phyloP scores from a whole-genome alignment of 75 land plant species.

The Picea glauca region DNA sequence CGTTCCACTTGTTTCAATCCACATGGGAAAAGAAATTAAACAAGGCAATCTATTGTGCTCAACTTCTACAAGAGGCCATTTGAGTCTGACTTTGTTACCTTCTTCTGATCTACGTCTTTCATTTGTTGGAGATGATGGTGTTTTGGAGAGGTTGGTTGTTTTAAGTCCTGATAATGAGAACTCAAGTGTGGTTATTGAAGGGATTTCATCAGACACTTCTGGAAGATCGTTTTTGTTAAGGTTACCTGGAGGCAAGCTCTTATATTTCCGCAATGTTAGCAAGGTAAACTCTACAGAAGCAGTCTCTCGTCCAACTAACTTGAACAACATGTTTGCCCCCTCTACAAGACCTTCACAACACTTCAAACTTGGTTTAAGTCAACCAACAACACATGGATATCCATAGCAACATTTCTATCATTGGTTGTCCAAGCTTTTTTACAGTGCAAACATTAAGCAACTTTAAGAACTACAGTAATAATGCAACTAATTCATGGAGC shows the following conservation, averaged over 20 bases:
- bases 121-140: too few species aligned
- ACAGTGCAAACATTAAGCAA: neutral
- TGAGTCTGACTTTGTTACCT: too few species aligned
- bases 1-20: too few species aligned
- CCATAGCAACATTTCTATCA: slow-evolving; percentile 2
- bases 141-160: slow-evolving; percentile 20
- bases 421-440: neutral
- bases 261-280: slow-evolving; percentile 29
- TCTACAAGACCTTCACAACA: slow-evolving; percentile 11
- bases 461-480: neutral
- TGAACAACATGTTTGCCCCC: neutral
- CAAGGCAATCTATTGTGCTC: too few species aligned
- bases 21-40: too few species aligned
- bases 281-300: neutral
- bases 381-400: slow-evolving; percentile 17
- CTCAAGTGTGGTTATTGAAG: slow-evolving; percentile 41
- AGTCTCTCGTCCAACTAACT: neutral
- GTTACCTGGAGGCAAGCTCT: slow-evolving; percentile 23
- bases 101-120: too few species aligned
- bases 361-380: slow-evolving; percentile 8
- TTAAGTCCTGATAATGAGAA: slow-evolving; percentile 28
- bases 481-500: neutral
- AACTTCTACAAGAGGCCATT: too few species aligned
- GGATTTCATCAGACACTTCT: slow-evolving; percentile 60
- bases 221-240: slow-evolving; percentile 68